Conservation (phyloP, 2,329 filamentous ascomycete genomes). For the Graphilbum fragrans region DNA sequence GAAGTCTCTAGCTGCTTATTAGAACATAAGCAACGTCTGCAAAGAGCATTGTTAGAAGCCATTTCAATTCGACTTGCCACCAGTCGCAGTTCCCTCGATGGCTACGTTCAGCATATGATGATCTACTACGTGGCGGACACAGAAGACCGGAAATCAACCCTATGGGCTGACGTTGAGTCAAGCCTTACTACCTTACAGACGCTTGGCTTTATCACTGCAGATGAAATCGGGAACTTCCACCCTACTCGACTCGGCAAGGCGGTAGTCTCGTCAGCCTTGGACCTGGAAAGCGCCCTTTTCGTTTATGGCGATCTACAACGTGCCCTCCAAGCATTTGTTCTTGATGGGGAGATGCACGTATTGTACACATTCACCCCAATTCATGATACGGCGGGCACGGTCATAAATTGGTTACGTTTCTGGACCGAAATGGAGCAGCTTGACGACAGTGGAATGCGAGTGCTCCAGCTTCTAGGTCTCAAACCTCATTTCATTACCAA, state of each 20-base stretch:
- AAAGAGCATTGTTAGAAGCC: slow-evolving; percentile 59
- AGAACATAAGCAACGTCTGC: slow-evolving; percentile 48
- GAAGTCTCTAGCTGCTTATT: slow-evolving; percentile 53
- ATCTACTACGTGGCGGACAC: slow-evolving; percentile 40
- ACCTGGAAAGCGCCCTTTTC: slow-evolving; percentile 65
- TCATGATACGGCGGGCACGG: slow-evolving; percentile 31
- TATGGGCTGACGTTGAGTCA: slow-evolving; percentile 34
- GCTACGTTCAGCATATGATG: slow-evolving; percentile 58
- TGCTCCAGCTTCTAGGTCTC: slow-evolving; percentile 55
- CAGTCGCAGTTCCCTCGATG: slow-evolving; percentile 49
- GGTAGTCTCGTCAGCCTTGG: slow-evolving; percentile 59
- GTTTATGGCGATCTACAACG: slow-evolving; percentile 56
- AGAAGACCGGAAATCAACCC: neutral
- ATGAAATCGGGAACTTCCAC: slow-evolving; percentile 37
- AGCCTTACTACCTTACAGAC: slow-evolving; percentile 30
- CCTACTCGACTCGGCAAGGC: slow-evolving; percentile 58
- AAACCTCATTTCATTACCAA: slow-evolving; percentile 54
- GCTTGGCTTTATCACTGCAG: slow-evolving; percentile 34
- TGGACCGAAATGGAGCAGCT: slow-evolving; percentile 57
- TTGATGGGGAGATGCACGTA: slow-evolving; percentile 72
- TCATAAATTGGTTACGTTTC: slow-evolving; percentile 62
- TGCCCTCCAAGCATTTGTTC: slow-evolving; percentile 60
- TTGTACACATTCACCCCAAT: slow-evolving; percentile 69
- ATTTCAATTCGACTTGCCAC: slow-evolving; percentile 57
- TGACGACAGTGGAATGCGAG: slow-evolving; percentile 59